Percentiles rank a stretch among this genome's conserved stretches.
Evolutionary conservation across 139 green algal genomes (phyloP).

Genomic region (Asterochloris erici): DNA sequence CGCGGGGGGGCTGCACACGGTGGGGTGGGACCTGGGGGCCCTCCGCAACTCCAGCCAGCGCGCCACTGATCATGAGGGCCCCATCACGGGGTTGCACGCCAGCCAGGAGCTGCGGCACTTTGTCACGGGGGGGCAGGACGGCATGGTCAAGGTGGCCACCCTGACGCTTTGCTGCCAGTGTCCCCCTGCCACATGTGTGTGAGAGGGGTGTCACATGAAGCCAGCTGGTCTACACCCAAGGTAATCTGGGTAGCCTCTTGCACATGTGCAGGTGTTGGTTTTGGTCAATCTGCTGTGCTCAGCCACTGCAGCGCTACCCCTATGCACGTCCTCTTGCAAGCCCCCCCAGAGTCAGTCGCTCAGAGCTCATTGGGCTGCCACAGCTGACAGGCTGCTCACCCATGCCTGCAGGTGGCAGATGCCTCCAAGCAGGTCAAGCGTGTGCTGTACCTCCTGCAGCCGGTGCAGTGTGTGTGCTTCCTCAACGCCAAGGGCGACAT

Average conservation of each 20-base stretch:
- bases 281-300: no score
- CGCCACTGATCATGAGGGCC: slow-evolving; percentile 8
- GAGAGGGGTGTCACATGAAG: no score
- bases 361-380: no score
- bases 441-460: slow-evolving; percentile 7
- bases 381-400: neutral
- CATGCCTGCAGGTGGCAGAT: slow-evolving; percentile 1
- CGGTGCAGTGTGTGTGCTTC: slow-evolving; percentile 8
- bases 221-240: no score
- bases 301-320: no score
- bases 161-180: no score
- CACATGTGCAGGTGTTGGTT: no score
- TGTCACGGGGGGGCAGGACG: neutral
- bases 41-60: neutral
- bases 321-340: no score
- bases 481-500: slow-evolving; percentile 18
- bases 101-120: slow-evolving; percentile 6
- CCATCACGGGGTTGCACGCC: slow-evolving; percentile 1
- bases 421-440: slow-evolving; percentile 3
- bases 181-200: no score
- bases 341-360: no score
- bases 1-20: slow-evolving; percentile 3
- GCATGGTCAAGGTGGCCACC: slow-evolving; percentile 13
- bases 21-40: neutral
- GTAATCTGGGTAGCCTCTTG: no score